A percentile compares a stretch with the other conserved stretches of the same genome.
Evolutionary conservation across 257 asterid species (phyloP).

Genomic region (Scutellaria galericulata): DNA sequence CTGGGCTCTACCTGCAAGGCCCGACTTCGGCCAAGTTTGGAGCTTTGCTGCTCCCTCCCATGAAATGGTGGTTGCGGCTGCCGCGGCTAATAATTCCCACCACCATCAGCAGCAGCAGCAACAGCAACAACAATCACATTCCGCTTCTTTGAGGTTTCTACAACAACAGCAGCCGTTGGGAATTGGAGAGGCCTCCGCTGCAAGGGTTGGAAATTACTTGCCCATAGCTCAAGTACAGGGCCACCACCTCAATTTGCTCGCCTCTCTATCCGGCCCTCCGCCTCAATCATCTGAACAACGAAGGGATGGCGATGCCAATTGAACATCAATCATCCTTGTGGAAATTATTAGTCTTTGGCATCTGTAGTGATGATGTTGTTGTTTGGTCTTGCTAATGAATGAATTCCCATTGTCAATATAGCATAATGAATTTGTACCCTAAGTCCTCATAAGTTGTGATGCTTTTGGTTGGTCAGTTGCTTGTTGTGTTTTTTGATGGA

Average conservation of each 20-base stretch:
- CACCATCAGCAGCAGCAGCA: slow-evolving; percentile 44
- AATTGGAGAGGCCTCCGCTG: slow-evolving; percentile 94
- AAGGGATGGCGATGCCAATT: slow-evolving; percentile 73
- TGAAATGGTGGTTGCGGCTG: slow-evolving; percentile 62
- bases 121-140: slow-evolving; percentile 42
- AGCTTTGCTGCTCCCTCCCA: slow-evolving; percentile 79
- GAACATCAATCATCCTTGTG: slow-evolving; percentile 37
- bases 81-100: slow-evolving; percentile 33
- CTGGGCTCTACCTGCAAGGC: slow-evolving; percentile 87
- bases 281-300: slow-evolving; percentile 64
- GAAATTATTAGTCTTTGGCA: slow-evolving; percentile 10
- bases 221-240: slow-evolving; percentile 94
- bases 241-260: slow-evolving; percentile 88
- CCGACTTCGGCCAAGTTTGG: slow-evolving; percentile 93
- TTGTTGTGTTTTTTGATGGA: slow-evolving; percentile 45
- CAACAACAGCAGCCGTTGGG: slow-evolving; percentile 70
- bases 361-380: slow-evolving; percentile 37
- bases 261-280: slow-evolving; percentile 79
- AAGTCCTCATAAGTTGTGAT: slow-evolving; percentile 47
- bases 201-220: slow-evolving; percentile 90
- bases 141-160: slow-evolving; percentile 70
- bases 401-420: slow-evolving; percentile 44
- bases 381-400: slow-evolving; percentile 46
- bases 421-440: slow-evolving; percentile 44
- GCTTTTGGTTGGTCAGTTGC: slow-evolving; percentile 43